Evolutionary conservation across 2,329 filamentous ascomycete species (phyloP).

Genomic region (Phoma sp.): DNA sequence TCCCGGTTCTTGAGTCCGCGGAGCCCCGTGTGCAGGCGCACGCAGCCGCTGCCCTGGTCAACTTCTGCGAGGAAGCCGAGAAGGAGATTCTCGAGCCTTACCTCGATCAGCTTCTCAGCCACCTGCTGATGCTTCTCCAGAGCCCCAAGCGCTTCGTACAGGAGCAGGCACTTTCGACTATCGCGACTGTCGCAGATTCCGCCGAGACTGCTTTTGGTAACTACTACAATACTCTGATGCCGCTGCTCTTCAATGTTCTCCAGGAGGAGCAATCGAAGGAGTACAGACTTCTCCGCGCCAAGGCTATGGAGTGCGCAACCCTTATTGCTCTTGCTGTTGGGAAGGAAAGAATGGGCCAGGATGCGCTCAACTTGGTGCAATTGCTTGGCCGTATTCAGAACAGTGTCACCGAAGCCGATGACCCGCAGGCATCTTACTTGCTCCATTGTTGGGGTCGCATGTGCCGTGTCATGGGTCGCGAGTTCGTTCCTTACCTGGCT

Average conservation of each 20-base stretch:
- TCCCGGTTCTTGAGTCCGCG: constrained; percentile 86
- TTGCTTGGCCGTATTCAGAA: constrained; percentile 85
- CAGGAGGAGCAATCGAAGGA: constrained; percentile 92
- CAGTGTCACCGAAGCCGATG: constrained; percentile 82
- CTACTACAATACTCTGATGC: constrained; percentile 97
- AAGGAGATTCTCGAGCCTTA: constrained; percentile 91
- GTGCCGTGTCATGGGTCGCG: constrained; percentile 88
- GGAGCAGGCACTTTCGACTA: constrained; percentile 95
- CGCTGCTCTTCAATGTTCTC: constrained; percentile 86
- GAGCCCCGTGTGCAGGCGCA: constrained; percentile 96
- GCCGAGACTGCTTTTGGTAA: constrained; percentile 93
- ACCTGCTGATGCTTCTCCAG: constrained; percentile 85
- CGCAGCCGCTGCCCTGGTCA: constrained; percentile 95
- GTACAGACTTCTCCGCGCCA: constrained; percentile 86
- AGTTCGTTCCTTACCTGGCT: constrained; percentile 90
- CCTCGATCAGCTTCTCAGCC: constrained; percentile 82
- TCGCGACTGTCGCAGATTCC: constrained; percentile 98
- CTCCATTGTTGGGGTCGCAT: constrained; percentile 99
- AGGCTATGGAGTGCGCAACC: constrained; percentile 99
- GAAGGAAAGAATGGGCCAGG: constrained; percentile 85
- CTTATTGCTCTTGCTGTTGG: constrained; percentile 94
- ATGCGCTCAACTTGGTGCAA: constrained; percentile 86
- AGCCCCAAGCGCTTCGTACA: constrained; percentile 96
- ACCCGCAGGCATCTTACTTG: constrained; percentile 94
- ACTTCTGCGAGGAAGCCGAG: constrained; percentile 98